These are phyloP conservation scores for Remersonia thermophila DNA, from an alignment of 2,329 filamentous ascomycete genomes.

Conservation along the genomic window DNA sequence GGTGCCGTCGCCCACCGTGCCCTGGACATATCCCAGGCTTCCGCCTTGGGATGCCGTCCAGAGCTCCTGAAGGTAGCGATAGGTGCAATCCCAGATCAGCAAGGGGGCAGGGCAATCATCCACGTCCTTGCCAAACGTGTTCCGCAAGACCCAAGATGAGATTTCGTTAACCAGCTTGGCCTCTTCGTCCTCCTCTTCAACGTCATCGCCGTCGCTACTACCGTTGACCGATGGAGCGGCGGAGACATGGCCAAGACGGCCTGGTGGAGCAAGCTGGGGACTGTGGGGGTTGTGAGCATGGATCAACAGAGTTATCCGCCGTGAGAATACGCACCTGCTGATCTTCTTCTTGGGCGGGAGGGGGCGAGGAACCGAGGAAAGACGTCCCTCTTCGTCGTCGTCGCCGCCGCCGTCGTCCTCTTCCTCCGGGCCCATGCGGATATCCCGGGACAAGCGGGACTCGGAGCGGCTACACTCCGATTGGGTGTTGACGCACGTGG, in stretches of 20 bases:
- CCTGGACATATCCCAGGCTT: conserved; percentile 7
- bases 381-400: no score
- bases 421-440: conserved; percentile 11
- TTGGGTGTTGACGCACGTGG: conserved; percentile 18
- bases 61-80: conserved; percentile 16
- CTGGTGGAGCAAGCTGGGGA: neutral
- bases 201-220: conserved; percentile 8
- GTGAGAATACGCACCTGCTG: conserved; percentile 6
- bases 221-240: conserved; percentile 2
- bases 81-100: conserved; percentile 16
- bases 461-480: conserved; percentile 17
- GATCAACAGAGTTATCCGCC: no score
- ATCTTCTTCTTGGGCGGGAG: conserved; percentile 2
- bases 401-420: conserved; percentile 5
- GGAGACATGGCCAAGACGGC: neutral
- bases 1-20: conserved; percentile 9
- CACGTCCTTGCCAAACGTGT: conserved; percentile 16
- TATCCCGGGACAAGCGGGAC: conserved; percentile 14
- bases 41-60: conserved; percentile 11
- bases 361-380: neutral
- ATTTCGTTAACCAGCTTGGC: conserved; percentile 14
- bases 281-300: no score
- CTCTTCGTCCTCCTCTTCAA: conserved; percentile 10
- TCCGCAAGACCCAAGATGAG: conserved; percentile 15
- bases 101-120: conserved; percentile 16